Percentiles rank a stretch among this genome's conserved stretches.
These are phyloP conservation scores for Apiospora pterosperma DNA, from an alignment of 2,329 filamentous ascomycete genomes.

Conservation along the genomic window DNA sequence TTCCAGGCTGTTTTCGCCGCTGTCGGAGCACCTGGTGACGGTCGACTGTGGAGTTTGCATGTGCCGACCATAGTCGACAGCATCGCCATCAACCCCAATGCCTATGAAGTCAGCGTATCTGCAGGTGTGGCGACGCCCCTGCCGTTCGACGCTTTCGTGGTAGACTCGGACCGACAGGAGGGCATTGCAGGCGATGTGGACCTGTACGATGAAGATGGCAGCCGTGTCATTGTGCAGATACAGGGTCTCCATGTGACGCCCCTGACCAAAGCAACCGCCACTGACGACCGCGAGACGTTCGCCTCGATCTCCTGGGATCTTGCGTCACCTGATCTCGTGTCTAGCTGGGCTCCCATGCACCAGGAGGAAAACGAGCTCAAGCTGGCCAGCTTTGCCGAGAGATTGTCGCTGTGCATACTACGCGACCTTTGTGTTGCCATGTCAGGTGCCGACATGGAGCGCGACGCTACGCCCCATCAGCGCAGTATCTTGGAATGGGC, in stretches of 20 bases:
- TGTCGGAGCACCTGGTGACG: conserved; percentile 29
- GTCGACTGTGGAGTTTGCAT: conserved; percentile 27
- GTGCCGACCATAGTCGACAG: conserved; percentile 21
- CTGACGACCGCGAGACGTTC: conserved; percentile 15
- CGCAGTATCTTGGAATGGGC: conserved; percentile 18
- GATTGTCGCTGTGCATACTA: conserved; percentile 19
- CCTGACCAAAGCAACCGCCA: conserved; percentile 8
- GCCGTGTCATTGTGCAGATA: conserved; percentile 7
- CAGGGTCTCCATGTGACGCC: conserved; percentile 12
- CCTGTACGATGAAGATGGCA: background rate
- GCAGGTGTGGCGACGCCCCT: background rate
- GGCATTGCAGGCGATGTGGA: conserved; percentile 1
- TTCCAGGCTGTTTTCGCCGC: conserved; percentile 34
- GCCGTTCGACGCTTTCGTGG: background rate
- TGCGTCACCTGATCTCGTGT: conserved; percentile 9
- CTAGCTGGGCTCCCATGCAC: background rate
- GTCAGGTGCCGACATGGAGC: conserved; percentile 7
- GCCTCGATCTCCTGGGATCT: conserved; percentile 12
- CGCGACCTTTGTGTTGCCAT: conserved; percentile 11
- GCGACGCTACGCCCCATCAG: conserved; percentile 14
- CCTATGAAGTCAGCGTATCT: background rate
- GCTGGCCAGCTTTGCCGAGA: conserved; percentile 14
- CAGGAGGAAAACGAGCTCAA: conserved; percentile 9
- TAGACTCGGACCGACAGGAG: background rate
- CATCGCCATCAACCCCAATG: conserved; percentile 3